These are phyloP conservation scores for Phytopythium mirpurense DNA, from an alignment of 352 stramenopile species.

Conservation along the genomic window DNA sequence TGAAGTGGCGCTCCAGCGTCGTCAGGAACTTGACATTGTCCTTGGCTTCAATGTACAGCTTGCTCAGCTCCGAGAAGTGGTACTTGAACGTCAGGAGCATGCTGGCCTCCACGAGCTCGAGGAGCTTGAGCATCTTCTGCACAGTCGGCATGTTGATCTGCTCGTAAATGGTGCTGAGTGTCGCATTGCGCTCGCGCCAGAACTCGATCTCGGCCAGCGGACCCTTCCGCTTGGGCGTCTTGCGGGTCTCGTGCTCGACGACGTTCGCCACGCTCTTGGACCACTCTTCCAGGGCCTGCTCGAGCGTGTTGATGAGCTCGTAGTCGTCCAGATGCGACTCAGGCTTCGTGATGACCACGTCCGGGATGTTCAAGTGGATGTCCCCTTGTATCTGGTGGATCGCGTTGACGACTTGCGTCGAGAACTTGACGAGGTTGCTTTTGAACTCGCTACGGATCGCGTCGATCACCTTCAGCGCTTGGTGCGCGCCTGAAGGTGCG, in stretches of 20 bases:
- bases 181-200: constrained; percentile 93
- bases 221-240: constrained; percentile 83
- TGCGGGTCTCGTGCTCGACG: constrained; percentile 88
- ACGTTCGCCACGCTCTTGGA: constrained; percentile 87
- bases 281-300: constrained; percentile 91
- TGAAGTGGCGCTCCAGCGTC: constrained; percentile 95
- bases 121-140: constrained; percentile 93
- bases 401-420: constrained; percentile 89
- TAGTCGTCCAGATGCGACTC: constrained; percentile 84
- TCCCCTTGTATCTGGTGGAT: constrained; percentile 94
- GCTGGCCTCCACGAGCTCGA: constrained; percentile 88
- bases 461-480: constrained; percentile 79
- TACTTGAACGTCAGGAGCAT: constrained; percentile 93
- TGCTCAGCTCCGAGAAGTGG: constrained; percentile 93
- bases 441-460: constrained; percentile 86
- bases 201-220: constrained; percentile 96
- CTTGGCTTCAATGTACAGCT: constrained; percentile 94
- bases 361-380: constrained; percentile 90
- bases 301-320: constrained; percentile 84
- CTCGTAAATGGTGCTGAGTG: constrained; percentile 93
- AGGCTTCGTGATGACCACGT: constrained; percentile 87
- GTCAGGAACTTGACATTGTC: constrained; percentile 97
- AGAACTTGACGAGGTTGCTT: constrained; percentile 90
- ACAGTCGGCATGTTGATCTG: constrained; percentile 95
- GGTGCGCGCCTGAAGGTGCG: constrained; percentile 15